Evolutionary conservation across 192 early-diverging fungal genomes (phyloP), one percentile per base, ranked within the genome.

Genomic region (Kappamyces sp.): DNA sequence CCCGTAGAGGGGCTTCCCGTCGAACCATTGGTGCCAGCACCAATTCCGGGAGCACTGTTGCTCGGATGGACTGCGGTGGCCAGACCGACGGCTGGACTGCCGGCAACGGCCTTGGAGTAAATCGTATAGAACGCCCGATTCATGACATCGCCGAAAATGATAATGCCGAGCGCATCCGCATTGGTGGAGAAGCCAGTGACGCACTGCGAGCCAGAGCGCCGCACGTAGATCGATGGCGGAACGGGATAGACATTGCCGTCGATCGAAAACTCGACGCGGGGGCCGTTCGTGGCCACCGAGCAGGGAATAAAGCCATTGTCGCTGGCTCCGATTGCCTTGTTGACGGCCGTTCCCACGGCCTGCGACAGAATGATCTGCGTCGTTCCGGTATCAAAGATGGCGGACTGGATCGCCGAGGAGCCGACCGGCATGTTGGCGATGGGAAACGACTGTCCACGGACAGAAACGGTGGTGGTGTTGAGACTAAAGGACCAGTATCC

Each of bases 111-210:
- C 32, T 70, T 64, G 51, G 79, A 76, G 50, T 65, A 81, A 34
- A 80, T 49, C 38, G 77, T 69, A 65, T 81, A 83, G 57, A 64
- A 75, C 46, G 65, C 69, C 40, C 78, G 68, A 32, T 75, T 50
- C 55, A 83, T 78, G 34, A 75, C 74, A 47, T 79, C 72, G 15
- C 80, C 80, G 48, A 83, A 58, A 44, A 83, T 81, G 39, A 55
- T 54, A 7, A 68, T 47, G 35, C 55, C 57, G 42, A 70, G 47
- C 34, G 68, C 61, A 15, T 44, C 40, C 33, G 70, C 66, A 51
- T 68, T 63, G 15, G 44, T 48, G 38, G 47, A 31, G 58, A 66
- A 43, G 32, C 70, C 70, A 40, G 36, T 42, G 62, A 73, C 40
- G 63, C 68, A 69, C 6, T 33, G 36, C 5, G 60, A 53, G 10